Conservation (phyloP, 768 basidiomycete genomes). For the Mycena metata region DNA sequence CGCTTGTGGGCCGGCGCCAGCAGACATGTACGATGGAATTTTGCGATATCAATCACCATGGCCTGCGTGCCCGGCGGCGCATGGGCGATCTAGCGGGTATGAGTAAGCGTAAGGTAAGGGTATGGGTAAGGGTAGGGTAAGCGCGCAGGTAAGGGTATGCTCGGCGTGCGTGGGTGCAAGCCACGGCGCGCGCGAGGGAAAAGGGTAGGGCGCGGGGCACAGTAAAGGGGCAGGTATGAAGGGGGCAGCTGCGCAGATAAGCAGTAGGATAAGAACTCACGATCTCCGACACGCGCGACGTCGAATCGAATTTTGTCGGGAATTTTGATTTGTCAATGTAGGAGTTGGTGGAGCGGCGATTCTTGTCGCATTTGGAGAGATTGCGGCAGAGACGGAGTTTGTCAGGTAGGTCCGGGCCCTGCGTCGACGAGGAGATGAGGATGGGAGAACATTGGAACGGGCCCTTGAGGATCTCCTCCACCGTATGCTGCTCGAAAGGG, state of each 20-base stretch:
- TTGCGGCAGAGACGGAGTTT: conserved; percentile 38
- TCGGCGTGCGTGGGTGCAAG: too few relatives aligned
- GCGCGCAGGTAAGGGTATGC: not conserved
- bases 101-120: too few relatives aligned
- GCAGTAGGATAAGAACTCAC: conserved; percentile 20
- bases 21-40: conserved; percentile 51
- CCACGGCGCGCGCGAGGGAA: too few relatives aligned
- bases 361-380: conserved; percentile 32
- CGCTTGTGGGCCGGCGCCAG: conserved; percentile 48
- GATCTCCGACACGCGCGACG: conserved; percentile 24
- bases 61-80: conserved; percentile 43
- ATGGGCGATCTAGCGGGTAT: conserved; percentile 34
- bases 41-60: conserved; percentile 39
- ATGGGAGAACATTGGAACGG: too few relatives aligned
- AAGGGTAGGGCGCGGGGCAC: not conserved
- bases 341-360: conserved; percentile 29
- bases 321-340: conserved; percentile 35
- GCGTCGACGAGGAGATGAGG: conserved; percentile 27
- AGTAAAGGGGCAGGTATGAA: not conserved
- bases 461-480: too few relatives aligned
- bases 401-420: conserved; percentile 32
- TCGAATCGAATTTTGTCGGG: conserved; percentile 34
- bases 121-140: not conserved
- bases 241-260: not conserved
- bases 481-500: too few relatives aligned